These are phyloP conservation scores for Aschersonia sp. DNA, from an alignment of 2,329 filamentous ascomycete genomes.

Conservation along the genomic window DNA sequence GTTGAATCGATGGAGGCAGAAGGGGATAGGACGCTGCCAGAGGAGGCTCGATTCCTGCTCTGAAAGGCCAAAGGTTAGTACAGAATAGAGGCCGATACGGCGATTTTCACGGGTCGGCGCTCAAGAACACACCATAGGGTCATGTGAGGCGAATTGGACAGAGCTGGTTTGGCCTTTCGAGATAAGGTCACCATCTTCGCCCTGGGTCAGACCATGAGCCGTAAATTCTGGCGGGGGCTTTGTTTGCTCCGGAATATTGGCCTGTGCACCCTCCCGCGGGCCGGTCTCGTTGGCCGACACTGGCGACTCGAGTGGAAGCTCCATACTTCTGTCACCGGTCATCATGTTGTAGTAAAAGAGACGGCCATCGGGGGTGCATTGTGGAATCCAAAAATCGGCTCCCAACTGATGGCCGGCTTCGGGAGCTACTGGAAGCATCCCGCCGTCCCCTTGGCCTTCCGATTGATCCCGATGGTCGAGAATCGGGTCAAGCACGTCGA, in stretches of 20 bases:
- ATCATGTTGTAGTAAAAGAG: constrained; percentile 98
- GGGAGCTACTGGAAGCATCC: constrained; percentile 55
- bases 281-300: constrained; percentile 67
- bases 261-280: constrained; percentile 77
- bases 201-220: constrained; percentile 65
- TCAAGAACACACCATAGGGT: constrained; percentile 44
- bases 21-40: constrained; percentile 61
- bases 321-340: constrained; percentile 88
- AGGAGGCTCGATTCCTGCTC: constrained; percentile 52
- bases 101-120: not conserved
- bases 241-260: constrained; percentile 78
- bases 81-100: not conserved
- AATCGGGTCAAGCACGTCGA: constrained; percentile 52
- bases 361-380: constrained; percentile 84
- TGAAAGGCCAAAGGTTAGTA: constrained; percentile 11
- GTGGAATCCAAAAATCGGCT: constrained; percentile 96
- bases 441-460: constrained; percentile 43
- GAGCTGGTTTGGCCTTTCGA: constrained; percentile 73
- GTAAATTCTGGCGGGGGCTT: constrained; percentile 83
- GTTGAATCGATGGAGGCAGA: constrained; percentile 88
- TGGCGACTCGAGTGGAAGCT: constrained; percentile 85
- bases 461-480: constrained; percentile 53
- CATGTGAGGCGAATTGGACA: constrained; percentile 49
- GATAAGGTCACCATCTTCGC: constrained; percentile 88
- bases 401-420: constrained; percentile 56